phyloP scores from a whole-genome alignment of 371 early-diverging fungal genomes.

The Rhizopus sp. region DNA sequence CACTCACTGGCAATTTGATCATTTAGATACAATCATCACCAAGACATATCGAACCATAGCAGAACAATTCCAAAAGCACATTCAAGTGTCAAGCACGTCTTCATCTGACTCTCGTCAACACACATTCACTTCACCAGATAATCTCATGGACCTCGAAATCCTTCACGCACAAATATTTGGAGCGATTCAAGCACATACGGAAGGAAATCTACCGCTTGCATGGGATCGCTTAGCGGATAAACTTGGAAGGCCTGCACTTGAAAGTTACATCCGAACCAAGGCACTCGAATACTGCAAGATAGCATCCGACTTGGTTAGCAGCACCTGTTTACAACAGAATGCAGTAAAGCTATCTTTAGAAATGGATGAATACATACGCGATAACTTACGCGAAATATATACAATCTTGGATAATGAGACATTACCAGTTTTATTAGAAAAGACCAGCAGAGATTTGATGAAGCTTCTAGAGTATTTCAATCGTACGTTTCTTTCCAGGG shows the following conservation, averaged over 20 bases:
- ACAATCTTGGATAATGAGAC: conserved; percentile 20
- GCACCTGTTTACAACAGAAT: conserved; percentile 20
- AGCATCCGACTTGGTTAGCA: conserved; percentile 8
- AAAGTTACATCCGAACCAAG: conserved; percentile 22
- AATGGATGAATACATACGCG: conserved; percentile 23
- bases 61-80: conserved; percentile 35
- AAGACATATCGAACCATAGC: conserved; percentile 34
- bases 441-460: conserved; percentile 22
- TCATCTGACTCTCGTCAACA: neutral
- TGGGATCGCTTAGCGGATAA: conserved; percentile 41
- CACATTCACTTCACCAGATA: neutral
- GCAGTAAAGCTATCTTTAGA: conserved; percentile 16
- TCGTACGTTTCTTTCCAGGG: conserved; percentile 13
- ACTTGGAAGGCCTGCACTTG: conserved; percentile 36
- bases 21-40: conserved; percentile 39
- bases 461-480: conserved; percentile 31
- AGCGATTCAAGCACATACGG: conserved; percentile 46
- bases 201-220: conserved; percentile 37
- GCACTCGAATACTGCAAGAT: conserved; percentile 21
- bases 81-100: conserved; percentile 16
- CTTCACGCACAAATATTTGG: conserved; percentile 45
- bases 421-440: conserved; percentile 20
- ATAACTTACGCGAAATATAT: conserved; percentile 15
- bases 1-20: conserved; percentile 49
- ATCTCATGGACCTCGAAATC: conserved; percentile 42